phyloP scores from a whole-genome alignment of 2,329 filamentous ascomycete genomes.

The Arthrinium puccinioides region DNA sequence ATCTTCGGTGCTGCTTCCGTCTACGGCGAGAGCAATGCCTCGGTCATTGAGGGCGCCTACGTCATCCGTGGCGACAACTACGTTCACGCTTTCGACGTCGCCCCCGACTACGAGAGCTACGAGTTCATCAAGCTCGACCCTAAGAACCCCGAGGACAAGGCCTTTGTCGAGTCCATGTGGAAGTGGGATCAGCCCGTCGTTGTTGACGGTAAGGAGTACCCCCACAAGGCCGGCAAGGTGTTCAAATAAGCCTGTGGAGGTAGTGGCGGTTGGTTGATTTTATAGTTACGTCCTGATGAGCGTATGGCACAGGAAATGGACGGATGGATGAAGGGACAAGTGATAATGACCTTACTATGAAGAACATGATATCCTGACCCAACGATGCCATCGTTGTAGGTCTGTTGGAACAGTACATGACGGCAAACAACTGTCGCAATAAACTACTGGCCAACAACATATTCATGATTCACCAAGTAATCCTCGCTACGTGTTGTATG shows the following conservation, averaged over 20 bases:
- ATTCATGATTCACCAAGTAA: neutral
- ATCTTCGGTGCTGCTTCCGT: slow-evolving; percentile 88
- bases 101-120: slow-evolving; percentile 96
- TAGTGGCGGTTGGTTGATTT: neutral
- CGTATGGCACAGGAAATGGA: slow-evolving; percentile 2
- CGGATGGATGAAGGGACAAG: neutral
- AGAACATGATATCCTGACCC: slow-evolving; percentile 2
- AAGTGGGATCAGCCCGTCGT: slow-evolving; percentile 80
- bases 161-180: slow-evolving; percentile 84
- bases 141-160: slow-evolving; percentile 74
- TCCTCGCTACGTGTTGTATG: too few species aligned
- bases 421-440: slow-evolving; percentile 1
- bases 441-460: neutral
- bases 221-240: slow-evolving; percentile 89
- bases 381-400: neutral
- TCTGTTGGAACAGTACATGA: neutral
- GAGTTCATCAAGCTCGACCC: slow-evolving; percentile 93
- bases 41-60: slow-evolving; percentile 87
- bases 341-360: slow-evolving; percentile 2
- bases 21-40: slow-evolving; percentile 83
- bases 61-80: slow-evolving; percentile 87
- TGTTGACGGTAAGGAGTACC: slow-evolving; percentile 80
- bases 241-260: slow-evolving; percentile 70
- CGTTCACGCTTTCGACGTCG: slow-evolving; percentile 85
- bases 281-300: slow-evolving; percentile 8